Percentiles rank a stretch among this genome's conserved stretches.
Evolutionary conservation across 768 basidiomycete genomes (phyloP).

Genomic region (Cystoderma amianthinum): DNA sequence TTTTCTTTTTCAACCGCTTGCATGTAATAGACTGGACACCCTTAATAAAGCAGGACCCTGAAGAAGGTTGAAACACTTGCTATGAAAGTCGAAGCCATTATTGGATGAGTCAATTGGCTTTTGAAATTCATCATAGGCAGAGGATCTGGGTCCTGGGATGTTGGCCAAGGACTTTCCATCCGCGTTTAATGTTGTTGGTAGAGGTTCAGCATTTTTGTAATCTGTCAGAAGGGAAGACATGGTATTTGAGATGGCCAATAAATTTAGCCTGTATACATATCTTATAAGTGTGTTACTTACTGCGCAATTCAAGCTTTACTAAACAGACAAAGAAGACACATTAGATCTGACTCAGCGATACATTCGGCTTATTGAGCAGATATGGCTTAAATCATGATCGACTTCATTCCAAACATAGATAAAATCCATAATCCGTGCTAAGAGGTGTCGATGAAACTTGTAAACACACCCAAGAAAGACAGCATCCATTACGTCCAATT

Average conservation of each 20-base stretch:
- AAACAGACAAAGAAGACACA: no score
- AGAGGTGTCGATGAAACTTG: no score
- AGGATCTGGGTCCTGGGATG: slow-evolving; percentile 35
- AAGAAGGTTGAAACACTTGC: slow-evolving; percentile 26
- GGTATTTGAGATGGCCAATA: slow-evolving; percentile 4
- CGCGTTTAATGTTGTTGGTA: slow-evolving; percentile 36
- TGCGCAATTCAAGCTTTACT: no score
- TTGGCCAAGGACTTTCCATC: slow-evolving; percentile 56
- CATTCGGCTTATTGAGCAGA: no score
- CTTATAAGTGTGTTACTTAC: no score
- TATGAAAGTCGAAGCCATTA: slow-evolving; percentile 70
- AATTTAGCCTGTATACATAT: no score
- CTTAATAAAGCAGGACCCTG: neutral
- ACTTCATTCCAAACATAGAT: no score
- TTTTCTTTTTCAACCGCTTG: slow-evolving; percentile 32
- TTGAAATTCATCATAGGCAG: slow-evolving; percentile 48
- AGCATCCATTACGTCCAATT: no score
- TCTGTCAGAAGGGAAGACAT: slow-evolving; percentile 27
- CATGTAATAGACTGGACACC: slow-evolving; percentile 54
- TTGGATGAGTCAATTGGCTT: slow-evolving; percentile 43
- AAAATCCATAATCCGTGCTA: no score
- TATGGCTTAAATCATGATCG: no score
- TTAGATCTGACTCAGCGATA: no score
- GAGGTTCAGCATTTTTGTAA: slow-evolving; percentile 30
- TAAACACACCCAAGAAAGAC: no score